phyloP scores from a whole-genome alignment of 345 rosid species.

The Corchorus capsularis region DNA sequence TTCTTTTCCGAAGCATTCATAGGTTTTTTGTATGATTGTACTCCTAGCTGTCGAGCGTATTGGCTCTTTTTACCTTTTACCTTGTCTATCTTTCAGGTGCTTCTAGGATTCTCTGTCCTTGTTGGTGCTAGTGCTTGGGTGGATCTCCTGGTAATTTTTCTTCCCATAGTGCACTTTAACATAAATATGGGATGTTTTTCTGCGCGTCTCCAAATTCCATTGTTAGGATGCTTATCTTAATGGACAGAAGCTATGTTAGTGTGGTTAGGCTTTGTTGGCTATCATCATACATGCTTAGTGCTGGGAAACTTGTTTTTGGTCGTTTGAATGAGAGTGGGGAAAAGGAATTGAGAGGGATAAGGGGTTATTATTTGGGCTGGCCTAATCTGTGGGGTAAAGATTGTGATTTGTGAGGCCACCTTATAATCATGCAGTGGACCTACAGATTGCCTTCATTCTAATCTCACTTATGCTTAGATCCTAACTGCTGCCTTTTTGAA shows the following conservation, averaged over 20 bases:
- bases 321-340: background rate
- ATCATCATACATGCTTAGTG: background rate
- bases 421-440: background rate
- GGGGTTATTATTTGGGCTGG: background rate
- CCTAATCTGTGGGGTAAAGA: background rate
- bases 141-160: conserved; percentile 72
- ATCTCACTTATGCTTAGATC: conserved; percentile 16
- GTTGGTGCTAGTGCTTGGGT: conserved; percentile 98
- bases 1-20: background rate
- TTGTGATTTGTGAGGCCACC: background rate
- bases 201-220: background rate
- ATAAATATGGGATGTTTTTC: background rate
- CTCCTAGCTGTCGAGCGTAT: background rate
- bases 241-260: background rate
- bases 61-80: background rate
- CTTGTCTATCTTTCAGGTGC: conserved; percentile 56
- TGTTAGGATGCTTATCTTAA: background rate
- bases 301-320: background rate
- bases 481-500: background rate
- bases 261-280: background rate
- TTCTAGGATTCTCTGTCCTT: conserved; percentile 71
- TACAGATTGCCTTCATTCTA: background rate
- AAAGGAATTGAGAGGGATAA: background rate
- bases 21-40: background rate
- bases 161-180: background rate